phyloP scores from a whole-genome alignment of 257 asterid species.

The Fraxinus excelsior region DNA sequence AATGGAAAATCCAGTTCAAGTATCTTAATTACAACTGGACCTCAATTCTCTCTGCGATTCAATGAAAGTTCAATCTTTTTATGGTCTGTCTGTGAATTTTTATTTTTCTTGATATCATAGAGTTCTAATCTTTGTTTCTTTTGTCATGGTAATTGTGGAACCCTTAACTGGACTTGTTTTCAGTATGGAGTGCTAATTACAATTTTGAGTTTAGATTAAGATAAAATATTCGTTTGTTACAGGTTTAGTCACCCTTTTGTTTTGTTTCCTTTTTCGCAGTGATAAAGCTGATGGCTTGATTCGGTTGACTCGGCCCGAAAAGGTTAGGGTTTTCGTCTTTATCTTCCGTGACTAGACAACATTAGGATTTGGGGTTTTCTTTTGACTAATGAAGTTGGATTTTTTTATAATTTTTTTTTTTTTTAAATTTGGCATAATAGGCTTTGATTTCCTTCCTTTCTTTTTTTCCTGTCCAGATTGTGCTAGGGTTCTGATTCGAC shows the following conservation, averaged over 20 bases:
- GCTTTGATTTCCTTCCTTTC: not conserved
- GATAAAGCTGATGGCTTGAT: conserved; percentile 28
- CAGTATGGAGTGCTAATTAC: conserved; percentile 18
- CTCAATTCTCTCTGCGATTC: not conserved
- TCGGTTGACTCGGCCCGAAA: conserved; percentile 37
- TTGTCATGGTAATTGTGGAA: conserved; percentile 20
- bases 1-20: not conserved
- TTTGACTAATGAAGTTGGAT: not conserved
- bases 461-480: not conserved
- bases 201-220: conserved; percentile 14
- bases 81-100: not conserved
- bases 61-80: not conserved
- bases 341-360: not conserved
- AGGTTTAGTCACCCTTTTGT: conserved; percentile 25
- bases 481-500: not conserved
- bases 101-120: conserved; percentile 16
- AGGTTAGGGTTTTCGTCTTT: conserved; percentile 35
- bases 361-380: not conserved
- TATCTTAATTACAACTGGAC: not conserved
- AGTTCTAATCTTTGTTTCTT: conserved; percentile 26
- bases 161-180: conserved; percentile 18
- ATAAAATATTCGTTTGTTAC: conserved; percentile 15
- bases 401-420: not conserved
- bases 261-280: conserved; percentile 31
- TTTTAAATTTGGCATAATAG: not conserved